Evolutionary conservation across 164 flowering plant genomes (phyloP).

Genomic region (Nymphaea thermarum): DNA sequence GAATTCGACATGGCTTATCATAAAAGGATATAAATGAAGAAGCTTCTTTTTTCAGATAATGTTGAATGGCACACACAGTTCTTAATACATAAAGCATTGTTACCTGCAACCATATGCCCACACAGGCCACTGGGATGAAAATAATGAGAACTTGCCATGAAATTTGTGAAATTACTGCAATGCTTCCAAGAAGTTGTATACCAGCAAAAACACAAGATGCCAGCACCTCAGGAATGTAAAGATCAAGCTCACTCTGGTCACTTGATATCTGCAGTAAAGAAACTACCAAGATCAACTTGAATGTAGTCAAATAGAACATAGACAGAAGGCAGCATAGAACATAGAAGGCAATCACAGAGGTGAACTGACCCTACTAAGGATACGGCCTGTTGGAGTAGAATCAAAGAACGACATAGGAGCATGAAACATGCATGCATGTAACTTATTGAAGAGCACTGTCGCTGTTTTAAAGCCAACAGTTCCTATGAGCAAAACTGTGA

Average conservation of each 20-base stretch:
- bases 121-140: constrained; percentile 1
- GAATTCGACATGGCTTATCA: background rate
- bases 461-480: background rate
- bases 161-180: constrained; percentile 6
- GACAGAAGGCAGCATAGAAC: background rate
- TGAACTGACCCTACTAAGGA: constrained; percentile 1
- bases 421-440: constrained; percentile 1
- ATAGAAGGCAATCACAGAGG: constrained; percentile 16
- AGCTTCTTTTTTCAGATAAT: too few relatives aligned
- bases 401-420: constrained; percentile 4
- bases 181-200: constrained; percentile 1
- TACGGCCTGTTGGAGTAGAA: constrained; percentile 4
- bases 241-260: constrained; percentile 1
- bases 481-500: background rate
- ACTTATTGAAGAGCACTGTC: background rate
- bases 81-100: background rate
- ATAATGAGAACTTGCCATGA: constrained; percentile 4
- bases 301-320: background rate
- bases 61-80: background rate
- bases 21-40: background rate
- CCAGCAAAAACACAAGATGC: background rate
- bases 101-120: constrained; percentile 3
- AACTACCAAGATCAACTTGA: background rate
- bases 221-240: background rate
- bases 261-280: background rate